Evolutionary conservation across 768 basidiomycete genomes (phyloP).

Genomic region (Cyclocybe aegerita): DNA sequence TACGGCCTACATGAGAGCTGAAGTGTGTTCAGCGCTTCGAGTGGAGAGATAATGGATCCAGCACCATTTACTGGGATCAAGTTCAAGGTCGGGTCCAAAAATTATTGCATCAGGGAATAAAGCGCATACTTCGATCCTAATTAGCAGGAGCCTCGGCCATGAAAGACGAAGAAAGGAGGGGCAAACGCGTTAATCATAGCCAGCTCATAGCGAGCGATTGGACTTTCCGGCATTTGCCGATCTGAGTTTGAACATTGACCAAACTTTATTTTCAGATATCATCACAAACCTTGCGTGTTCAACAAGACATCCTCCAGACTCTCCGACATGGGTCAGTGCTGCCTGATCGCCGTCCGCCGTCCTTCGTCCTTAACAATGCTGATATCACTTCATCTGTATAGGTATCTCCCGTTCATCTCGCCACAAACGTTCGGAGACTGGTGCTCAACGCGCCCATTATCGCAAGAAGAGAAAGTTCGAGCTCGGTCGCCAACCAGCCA

Average conservation of each 20-base stretch:
- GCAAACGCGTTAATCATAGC: neutral
- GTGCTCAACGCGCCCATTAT: slow-evolving; percentile 90
- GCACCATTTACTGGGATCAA: too few relatives aligned
- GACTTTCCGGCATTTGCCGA: slow-evolving; percentile 26
- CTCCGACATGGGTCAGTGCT: slow-evolving; percentile 72
- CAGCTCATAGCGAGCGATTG: neutral
- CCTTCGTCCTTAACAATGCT: slow-evolving; percentile 14
- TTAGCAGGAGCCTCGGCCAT: neutral
- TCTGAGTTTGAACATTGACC: slow-evolving; percentile 33
- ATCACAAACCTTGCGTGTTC: slow-evolving; percentile 48
- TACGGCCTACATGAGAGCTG: too few relatives aligned
- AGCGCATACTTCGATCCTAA: too few relatives aligned
- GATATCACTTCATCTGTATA: slow-evolving; percentile 25
- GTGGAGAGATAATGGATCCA: too few relatives aligned
- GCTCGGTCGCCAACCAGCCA: slow-evolving; percentile 97
- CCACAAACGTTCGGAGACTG: slow-evolving; percentile 95
- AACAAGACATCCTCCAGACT: slow-evolving; percentile 68
- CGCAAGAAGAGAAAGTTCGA: slow-evolving; percentile 99
- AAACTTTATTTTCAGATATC: slow-evolving; percentile 52
- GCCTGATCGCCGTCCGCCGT: slow-evolving; percentile 19
- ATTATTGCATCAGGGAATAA: too few relatives aligned
- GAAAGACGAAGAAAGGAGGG: neutral
- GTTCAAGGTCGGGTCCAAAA: too few relatives aligned
- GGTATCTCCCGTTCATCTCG: slow-evolving; percentile 98
- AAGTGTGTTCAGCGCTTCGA: too few relatives aligned